A percentile compares a stretch with the other conserved stretches of the same genome.
Conservation (phyloP, 2,329 filamentous ascomycete species). For the Beauveria asiatica region DNA sequence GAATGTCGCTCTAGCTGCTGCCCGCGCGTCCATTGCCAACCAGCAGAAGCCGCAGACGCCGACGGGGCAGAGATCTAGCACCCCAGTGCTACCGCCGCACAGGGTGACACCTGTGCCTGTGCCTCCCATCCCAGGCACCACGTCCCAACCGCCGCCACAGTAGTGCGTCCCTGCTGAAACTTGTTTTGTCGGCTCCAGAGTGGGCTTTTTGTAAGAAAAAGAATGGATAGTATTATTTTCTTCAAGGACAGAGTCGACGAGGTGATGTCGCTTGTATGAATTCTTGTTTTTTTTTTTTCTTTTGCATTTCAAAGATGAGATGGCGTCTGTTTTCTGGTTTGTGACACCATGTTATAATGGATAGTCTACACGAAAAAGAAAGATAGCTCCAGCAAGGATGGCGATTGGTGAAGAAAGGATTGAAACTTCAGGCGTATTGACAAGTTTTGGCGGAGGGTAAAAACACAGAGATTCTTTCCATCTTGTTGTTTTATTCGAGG, state of each 20-base stretch:
- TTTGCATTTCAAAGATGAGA: not conserved
- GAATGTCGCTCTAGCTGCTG: slow-evolving; percentile 28
- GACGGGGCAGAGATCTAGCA: slow-evolving; percentile 22
- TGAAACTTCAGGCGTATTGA: slow-evolving; percentile 3
- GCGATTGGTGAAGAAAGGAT: not conserved
- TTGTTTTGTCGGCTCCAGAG: not conserved
- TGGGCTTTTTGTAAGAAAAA: slow-evolving; percentile 2
- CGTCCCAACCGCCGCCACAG: not conserved
- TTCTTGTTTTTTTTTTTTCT: not conserved
- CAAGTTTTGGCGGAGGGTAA: not conserved
- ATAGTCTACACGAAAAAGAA: not conserved
- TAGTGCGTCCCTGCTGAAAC: not conserved
- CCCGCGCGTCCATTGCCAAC: slow-evolving; percentile 28
- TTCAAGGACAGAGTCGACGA: not conserved
- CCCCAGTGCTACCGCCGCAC: slow-evolving; percentile 26
- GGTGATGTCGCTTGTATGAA: not conserved
- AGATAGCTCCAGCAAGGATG: not conserved
- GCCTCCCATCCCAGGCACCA: slow-evolving; percentile 30
- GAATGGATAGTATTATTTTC: not conserved
- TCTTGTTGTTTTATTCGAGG: not conserved
- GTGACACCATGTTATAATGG: not conserved
- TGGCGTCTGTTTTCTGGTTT: not conserved
- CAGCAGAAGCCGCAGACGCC: slow-evolving; percentile 31
- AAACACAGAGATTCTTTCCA: not conserved
- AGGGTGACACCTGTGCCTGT: slow-evolving; percentile 38